Evolutionary conservation across 768 basidiomycete species (phyloP), one percentile per base, ranked within the genome.

Genomic region (Galerina sulciceps): DNA sequence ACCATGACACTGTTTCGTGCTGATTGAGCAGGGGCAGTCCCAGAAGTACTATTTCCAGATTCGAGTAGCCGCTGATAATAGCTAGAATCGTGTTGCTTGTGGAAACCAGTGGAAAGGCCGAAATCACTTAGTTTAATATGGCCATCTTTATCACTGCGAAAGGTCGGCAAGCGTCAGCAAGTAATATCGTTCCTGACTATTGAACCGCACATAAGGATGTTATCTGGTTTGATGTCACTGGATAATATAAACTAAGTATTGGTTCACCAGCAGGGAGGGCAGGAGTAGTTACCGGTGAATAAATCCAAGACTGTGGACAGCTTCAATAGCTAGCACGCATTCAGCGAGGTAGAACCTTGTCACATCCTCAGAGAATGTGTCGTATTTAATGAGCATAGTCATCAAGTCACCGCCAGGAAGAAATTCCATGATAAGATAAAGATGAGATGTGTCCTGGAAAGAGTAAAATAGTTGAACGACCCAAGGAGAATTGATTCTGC

Each of bases 341-440:
- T 99, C 90, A n/a, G 97, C 97, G 69, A 99, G 94, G 75, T 99
- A 99, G 74, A 99, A 99, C 52, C 96, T 85, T 55, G 94, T 94
- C 13, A 99, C 96, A 67, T 99, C 97, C 75, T 99, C 96, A 0
- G 93, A 93, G 76, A 99, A 99, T 0, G 96, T 97, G 71, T 98
- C 97, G 75, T 99, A 98, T 76, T 99, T 98, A 82, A 99, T 98
- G 57, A 98, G 81, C 96, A 99, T 99, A 4, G 96, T 97, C 97
- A 99, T 98, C 60, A 99, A 81, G 72, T 99, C 97, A 34, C 97
- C 97, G 45, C 97, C 97, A 55, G 96, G 96, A 45, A 99, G 81
- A 75, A 96, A 99, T 77, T 99, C 97, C 97, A 99, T 99, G 79
- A 99, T 91, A 54, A 99, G 82, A 77, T 99, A 99, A 22, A 99